These are phyloP conservation scores for Mycothermus thermophilus DNA, from an alignment of 495 filamentous ascomycete species.

Conservation along the genomic window DNA sequence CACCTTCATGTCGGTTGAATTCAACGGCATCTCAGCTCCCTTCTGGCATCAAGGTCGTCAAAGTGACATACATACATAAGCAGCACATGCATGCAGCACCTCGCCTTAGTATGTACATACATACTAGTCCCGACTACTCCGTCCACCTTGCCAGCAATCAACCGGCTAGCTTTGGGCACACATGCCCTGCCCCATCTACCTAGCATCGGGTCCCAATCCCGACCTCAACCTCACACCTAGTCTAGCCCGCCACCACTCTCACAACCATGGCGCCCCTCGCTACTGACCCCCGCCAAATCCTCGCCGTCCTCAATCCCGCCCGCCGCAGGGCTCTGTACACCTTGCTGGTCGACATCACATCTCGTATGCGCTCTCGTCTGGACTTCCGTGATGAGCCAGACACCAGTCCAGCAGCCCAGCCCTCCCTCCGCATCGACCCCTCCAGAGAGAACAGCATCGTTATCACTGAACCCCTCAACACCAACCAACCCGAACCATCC, in stretches of 20 bases:
- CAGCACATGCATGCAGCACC: too few relatives aligned
- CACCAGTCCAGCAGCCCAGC: background rate
- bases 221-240: too few relatives aligned
- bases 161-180: too few relatives aligned
- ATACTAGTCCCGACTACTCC: too few relatives aligned
- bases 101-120: too few relatives aligned
- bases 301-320: conserved; percentile 29
- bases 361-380: conserved; percentile 29
- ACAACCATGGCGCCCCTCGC: conserved; percentile 30
- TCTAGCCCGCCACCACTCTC: background rate
- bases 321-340: conserved; percentile 28
- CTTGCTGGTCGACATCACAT: conserved; percentile 25
- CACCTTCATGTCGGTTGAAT: too few relatives aligned
- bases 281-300: conserved; percentile 30
- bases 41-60: too few relatives aligned
- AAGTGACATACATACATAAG: too few relatives aligned
- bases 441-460: conserved; percentile 6
- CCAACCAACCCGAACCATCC: conserved; percentile 13
- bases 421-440: conserved; percentile 7
- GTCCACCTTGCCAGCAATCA: too few relatives aligned
- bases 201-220: too few relatives aligned
- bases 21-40: too few relatives aligned
- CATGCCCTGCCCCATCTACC: too few relatives aligned
- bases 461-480: background rate
- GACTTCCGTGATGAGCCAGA: conserved; percentile 13